Conservation (phyloP, 2,329 filamentous ascomycete genomes). For the Calonectria pseudoreteaudii region DNA sequence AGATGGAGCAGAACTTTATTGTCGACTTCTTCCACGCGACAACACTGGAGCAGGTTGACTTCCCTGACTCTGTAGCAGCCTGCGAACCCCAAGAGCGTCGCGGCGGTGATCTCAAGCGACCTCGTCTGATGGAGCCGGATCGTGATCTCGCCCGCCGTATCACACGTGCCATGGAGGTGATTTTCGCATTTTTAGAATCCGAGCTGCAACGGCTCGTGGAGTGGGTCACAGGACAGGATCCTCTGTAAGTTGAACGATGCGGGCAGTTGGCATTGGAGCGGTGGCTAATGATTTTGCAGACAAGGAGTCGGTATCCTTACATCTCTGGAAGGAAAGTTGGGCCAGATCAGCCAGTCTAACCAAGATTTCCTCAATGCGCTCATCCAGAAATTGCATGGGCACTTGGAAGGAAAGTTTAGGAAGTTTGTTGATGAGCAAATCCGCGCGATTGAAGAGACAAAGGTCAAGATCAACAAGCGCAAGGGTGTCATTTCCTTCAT, state of each 20-base stretch:
- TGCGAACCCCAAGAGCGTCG: slow-evolving; percentile 75
- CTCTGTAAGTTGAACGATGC: slow-evolving; percentile 71
- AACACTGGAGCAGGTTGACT: slow-evolving; percentile 85
- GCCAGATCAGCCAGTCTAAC: slow-evolving; percentile 86
- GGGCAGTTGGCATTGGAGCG: neutral
- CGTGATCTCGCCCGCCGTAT: slow-evolving; percentile 86
- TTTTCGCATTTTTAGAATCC: slow-evolving; percentile 84
- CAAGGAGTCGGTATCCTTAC: slow-evolving; percentile 92
- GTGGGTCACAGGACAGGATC: slow-evolving; percentile 84
- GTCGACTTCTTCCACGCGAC: slow-evolving; percentile 97
- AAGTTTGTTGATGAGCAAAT: slow-evolving; percentile 96
- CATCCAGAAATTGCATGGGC: slow-evolving; percentile 82
- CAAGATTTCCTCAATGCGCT: slow-evolving; percentile 89
- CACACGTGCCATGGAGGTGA: slow-evolving; percentile 87
- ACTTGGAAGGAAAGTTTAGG: slow-evolving; percentile 80
- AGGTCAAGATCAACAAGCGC: slow-evolving; percentile 98
- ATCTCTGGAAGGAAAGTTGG: slow-evolving; percentile 81
- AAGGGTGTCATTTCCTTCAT: slow-evolving; percentile 97
- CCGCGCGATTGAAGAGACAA: slow-evolving; percentile 95
- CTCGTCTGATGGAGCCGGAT: slow-evolving; percentile 88
- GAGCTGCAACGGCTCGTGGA: slow-evolving; percentile 85
- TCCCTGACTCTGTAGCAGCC: slow-evolving; percentile 80
- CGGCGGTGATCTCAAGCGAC: slow-evolving; percentile 78
- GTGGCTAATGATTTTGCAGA: slow-evolving; percentile 56
- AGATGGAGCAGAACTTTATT: slow-evolving; percentile 96